Evolutionary conservation across 352 stramenopile species (phyloP).

Genomic region (Pythium monospermum): DNA sequence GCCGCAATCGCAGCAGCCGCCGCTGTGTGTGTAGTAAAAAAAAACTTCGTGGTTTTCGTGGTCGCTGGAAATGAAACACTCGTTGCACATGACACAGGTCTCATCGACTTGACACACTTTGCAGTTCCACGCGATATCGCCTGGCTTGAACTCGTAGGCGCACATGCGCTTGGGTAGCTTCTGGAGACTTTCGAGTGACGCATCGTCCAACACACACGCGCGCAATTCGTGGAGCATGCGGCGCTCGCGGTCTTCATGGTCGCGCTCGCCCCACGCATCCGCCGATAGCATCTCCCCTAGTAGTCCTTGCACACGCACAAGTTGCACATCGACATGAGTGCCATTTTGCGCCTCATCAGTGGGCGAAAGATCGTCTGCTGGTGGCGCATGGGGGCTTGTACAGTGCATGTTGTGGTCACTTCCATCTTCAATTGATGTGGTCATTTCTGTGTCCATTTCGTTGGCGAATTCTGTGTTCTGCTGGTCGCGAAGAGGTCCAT

Average conservation of each 20-base stretch:
- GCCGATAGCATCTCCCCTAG: slow-evolving; percentile 50
- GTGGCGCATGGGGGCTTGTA: background rate
- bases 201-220: slow-evolving; percentile 52
- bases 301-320: slow-evolving; percentile 33
- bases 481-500: slow-evolving; percentile 7
- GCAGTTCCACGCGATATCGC: slow-evolving; percentile 98
- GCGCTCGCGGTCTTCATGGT: slow-evolving; percentile 45
- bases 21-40: slow-evolving; percentile 93
- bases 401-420: background rate
- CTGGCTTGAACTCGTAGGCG: slow-evolving; percentile 92
- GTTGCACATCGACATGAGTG: background rate
- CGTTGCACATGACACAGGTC: slow-evolving; percentile 97
- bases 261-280: slow-evolving; percentile 45
- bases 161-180: slow-evolving; percentile 81
- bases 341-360: no score
- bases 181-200: slow-evolving; percentile 46
- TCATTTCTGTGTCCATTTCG: slow-evolving; percentile 26
- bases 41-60: slow-evolving; percentile 94
- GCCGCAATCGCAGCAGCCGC: slow-evolving; percentile 97
- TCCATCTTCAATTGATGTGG: slow-evolving; percentile 4
- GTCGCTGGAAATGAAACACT: slow-evolving; percentile 94
- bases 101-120: slow-evolving; percentile 90
- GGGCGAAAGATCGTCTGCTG: no score
- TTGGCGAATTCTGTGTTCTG: slow-evolving; percentile 2
- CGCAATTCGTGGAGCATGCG: slow-evolving; percentile 44